These are phyloP conservation scores for Hymenoscyphus linearis DNA, from an alignment of 2,329 filamentous ascomycete genomes.

Conservation along the genomic window DNA sequence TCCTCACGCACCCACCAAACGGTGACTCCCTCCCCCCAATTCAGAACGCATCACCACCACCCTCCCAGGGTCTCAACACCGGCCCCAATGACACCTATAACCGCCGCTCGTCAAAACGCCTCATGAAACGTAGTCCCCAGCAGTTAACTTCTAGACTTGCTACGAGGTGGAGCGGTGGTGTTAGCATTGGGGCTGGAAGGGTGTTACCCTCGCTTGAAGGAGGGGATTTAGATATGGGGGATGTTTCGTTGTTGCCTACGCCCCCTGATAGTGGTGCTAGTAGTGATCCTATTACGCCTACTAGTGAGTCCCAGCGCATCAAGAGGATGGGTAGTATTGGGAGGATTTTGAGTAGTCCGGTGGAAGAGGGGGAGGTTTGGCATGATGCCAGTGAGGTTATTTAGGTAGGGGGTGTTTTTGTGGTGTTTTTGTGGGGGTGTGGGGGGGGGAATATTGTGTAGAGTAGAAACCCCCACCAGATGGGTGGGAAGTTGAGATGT, in stretches of 20 bases:
- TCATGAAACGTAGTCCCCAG: background rate
- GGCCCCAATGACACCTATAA: background rate
- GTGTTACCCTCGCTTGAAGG: too few relatives aligned
- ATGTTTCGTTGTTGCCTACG: slow-evolving; percentile 8
- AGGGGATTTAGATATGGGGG: background rate
- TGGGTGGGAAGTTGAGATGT: too few relatives aligned
- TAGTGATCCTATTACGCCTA: slow-evolving; percentile 20
- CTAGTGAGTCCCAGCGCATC: slow-evolving; percentile 14
- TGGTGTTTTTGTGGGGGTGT: too few relatives aligned
- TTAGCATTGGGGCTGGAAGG: background rate
- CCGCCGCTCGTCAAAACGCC: background rate
- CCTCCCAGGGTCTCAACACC: background rate
- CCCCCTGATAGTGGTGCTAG: slow-evolving; percentile 16
- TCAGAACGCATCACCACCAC: slow-evolving; percentile 1
- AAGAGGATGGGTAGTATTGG: slow-evolving; percentile 25
- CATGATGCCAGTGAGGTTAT: slow-evolving; percentile 21
- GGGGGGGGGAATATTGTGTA: too few relatives aligned
- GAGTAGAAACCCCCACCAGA: too few relatives aligned
- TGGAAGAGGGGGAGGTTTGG: slow-evolving; percentile 14
- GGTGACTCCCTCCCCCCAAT: slow-evolving; percentile 10
- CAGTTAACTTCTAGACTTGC: background rate
- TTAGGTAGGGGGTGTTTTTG: too few relatives aligned
- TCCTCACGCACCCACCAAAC: slow-evolving; percentile 17
- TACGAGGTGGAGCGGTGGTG: background rate
- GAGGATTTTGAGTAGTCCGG: slow-evolving; percentile 20